Conservation (phyloP, 163 green algal genomes). For the Prototheca wickerhamii region DNA sequence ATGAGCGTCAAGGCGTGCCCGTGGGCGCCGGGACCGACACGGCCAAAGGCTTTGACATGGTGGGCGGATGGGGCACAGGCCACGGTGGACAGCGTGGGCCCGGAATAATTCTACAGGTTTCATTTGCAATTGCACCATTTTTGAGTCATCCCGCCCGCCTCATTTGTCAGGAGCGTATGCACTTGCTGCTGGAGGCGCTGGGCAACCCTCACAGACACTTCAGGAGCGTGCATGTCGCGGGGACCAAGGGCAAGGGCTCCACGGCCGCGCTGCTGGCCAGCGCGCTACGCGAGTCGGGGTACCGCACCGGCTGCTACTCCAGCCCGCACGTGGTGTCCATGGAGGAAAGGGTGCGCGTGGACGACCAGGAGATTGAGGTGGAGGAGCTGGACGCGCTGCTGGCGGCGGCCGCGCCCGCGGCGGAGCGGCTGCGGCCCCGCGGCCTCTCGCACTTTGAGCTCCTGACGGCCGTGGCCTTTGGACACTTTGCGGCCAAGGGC, state of each 20-base stretch:
- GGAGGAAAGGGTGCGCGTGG: constrained; percentile 56
- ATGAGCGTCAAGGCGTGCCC: constrained; percentile 60
- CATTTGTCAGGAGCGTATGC: constrained; percentile 42
- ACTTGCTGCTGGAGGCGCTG: constrained; percentile 40
- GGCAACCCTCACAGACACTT: constrained; percentile 50
- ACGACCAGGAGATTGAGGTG: constrained; percentile 19
- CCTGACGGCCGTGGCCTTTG: constrained; percentile 71
- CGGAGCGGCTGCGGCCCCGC: constrained; percentile 7
- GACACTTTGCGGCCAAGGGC: constrained; percentile 57
- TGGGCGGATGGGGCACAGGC: not conserved
- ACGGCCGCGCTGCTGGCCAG: constrained; percentile 51
- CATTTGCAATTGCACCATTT: no score
- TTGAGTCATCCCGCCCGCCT: not conserved
- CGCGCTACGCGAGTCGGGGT: constrained; percentile 52
- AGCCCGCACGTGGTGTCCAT: constrained; percentile 60
- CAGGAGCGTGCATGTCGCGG: constrained; percentile 58
- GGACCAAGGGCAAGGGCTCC: constrained; percentile 86
- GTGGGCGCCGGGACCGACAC: constrained; percentile 36
- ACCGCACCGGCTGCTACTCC: constrained; percentile 70
- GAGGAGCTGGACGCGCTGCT: constrained; percentile 29
- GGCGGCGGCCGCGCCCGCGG: constrained; percentile 2
- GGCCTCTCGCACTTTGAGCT: constrained; percentile 69
- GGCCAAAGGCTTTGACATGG: constrained; percentile 52
- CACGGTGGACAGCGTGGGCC: not conserved
- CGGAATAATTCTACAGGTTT: no score